phyloP scores from a whole-genome alignment of 495 filamentous ascomycete species.

The Bryoglossum gracile region DNA sequence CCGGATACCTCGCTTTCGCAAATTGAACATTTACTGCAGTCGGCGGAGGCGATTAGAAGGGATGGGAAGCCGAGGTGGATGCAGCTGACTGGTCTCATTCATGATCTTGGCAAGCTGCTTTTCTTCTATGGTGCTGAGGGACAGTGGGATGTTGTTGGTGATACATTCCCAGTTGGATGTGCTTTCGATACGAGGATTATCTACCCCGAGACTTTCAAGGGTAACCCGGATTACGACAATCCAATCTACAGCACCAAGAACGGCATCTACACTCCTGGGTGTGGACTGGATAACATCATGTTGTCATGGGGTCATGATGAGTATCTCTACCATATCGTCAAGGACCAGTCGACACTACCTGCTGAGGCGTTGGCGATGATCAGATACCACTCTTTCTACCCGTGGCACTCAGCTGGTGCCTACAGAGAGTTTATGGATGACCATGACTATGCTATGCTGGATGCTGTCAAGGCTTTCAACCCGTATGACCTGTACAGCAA shows the following conservation, averaged over 20 bases:
- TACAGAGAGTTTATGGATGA: conserved; percentile 77
- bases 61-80: conserved; percentile 92
- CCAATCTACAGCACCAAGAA: conserved; percentile 60
- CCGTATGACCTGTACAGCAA: conserved; percentile 91
- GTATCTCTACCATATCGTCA: conserved; percentile 78
- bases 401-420: conserved; percentile 76
- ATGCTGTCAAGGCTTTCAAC: conserved; percentile 79
- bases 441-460: conserved; percentile 69
- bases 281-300: conserved; percentile 78
- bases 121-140: conserved; percentile 76
- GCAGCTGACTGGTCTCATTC: conserved; percentile 82
- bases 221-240: conserved; percentile 58
- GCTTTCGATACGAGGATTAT: conserved; percentile 70
- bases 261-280: conserved; percentile 71
- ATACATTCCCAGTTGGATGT: conserved; percentile 89
- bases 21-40: conserved; percentile 82
- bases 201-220: conserved; percentile 64
- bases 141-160: conserved; percentile 90
- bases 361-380: conserved; percentile 83
- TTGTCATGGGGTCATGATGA: conserved; percentile 91
- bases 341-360: conserved; percentile 69
- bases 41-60: conserved; percentile 77
- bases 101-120: conserved; percentile 82
- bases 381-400: conserved; percentile 83
- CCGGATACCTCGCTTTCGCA: conserved; percentile 80